Percentiles rank a stretch among this genome's conserved stretches.
Evolutionary conservation across 2,329 filamentous ascomycete species (phyloP).

Genomic region (Anthostomella pinea): DNA sequence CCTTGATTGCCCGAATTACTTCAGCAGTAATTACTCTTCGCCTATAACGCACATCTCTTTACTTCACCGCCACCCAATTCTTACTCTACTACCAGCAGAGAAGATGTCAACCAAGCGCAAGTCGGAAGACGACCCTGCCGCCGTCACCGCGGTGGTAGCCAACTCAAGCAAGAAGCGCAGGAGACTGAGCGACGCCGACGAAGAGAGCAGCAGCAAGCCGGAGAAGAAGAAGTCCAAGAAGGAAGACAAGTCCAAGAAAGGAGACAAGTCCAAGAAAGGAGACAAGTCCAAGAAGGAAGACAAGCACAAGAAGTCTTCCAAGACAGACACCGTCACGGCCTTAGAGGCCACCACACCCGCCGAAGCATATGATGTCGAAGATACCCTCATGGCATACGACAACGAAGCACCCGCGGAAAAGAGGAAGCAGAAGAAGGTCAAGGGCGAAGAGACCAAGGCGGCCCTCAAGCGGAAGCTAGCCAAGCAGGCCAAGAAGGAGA

Average conservation of each 20-base stretch:
- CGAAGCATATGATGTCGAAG: conserved; percentile 11
- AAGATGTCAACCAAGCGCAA: conserved; percentile 29
- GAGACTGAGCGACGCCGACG: conserved; percentile 19
- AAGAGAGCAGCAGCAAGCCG: conserved; percentile 1
- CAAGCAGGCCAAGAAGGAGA: conserved; percentile 33
- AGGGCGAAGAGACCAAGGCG: conserved; percentile 33
- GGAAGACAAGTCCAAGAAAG: conserved; percentile 20
- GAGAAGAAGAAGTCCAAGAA: background rate
- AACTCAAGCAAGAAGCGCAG: conserved; percentile 26
- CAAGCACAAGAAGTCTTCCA: conserved; percentile 17
- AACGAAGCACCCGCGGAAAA: conserved; percentile 6
- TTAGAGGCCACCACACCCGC: no score
- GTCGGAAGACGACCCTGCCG: conserved; percentile 24
- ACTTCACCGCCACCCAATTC: no score
- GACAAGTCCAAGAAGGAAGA: conserved; percentile 23
- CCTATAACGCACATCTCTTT: no score
- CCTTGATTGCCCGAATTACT: no score
- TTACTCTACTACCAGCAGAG: no score
- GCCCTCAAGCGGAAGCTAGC: conserved; percentile 29
- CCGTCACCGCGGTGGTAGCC: conserved; percentile 8
- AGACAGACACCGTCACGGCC: no score
- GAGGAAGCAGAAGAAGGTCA: conserved; percentile 17
- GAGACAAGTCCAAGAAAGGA: conserved; percentile 28
- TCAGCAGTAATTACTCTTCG: no score
- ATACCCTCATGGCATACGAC: conserved; percentile 1